These are phyloP conservation scores for Erodium moschatum DNA, from an alignment of 441 rosid genomes.

Conservation along the genomic window DNA sequence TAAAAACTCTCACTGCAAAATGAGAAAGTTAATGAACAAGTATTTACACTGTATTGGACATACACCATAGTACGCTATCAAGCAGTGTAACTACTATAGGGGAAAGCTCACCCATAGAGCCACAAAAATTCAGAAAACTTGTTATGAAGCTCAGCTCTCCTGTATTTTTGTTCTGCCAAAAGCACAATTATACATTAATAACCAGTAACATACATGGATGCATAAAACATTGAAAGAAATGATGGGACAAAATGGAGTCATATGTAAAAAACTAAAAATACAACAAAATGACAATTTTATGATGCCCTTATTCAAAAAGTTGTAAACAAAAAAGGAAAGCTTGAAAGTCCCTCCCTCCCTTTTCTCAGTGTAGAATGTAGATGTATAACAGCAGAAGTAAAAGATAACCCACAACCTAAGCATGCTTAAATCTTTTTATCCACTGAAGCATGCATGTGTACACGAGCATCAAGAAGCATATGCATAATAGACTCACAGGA, in stretches of 20 bases:
- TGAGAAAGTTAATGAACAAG: not conserved
- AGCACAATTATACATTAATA: constrained; percentile 13
- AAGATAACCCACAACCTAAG: no score
- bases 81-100: not conserved
- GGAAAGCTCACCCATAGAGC: constrained; percentile 55
- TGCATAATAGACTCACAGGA: no score
- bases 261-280: not conserved
- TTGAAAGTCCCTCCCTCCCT: no score
- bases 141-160: constrained; percentile 94
- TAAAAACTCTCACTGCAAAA: constrained; percentile 72
- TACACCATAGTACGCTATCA: not conserved
- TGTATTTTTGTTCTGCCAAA: constrained; percentile 67
- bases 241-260: not conserved
- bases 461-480: no score
- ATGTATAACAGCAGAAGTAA: no score
- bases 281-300: no score
- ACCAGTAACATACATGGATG: not conserved
- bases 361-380: no score
- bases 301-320: no score
- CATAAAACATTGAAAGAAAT: not conserved
- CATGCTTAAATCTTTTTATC: no score
- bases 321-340: no score
- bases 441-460: no score
- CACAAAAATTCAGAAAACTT: constrained; percentile 62
- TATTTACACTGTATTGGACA: not conserved